phyloP scores from a whole-genome alignment of 1,139 yeast genomes.

The Pichia norvegensis region DNA sequence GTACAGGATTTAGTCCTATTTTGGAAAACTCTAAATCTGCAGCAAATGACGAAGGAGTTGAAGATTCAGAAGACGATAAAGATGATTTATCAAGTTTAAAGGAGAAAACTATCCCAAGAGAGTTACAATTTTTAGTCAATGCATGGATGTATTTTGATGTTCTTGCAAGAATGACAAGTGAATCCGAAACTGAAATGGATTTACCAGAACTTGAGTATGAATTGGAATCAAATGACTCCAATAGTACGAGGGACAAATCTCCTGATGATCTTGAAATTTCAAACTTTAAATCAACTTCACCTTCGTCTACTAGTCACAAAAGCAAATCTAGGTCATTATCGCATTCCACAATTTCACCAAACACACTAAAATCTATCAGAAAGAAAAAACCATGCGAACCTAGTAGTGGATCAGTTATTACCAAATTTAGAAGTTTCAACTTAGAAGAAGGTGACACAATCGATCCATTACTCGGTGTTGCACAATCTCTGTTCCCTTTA shows the following conservation, averaged over 20 bases:
- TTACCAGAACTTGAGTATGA: slow-evolving; percentile 3
- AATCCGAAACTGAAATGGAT: slow-evolving; percentile 27
- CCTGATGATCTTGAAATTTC: background rate
- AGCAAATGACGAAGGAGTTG: background rate
- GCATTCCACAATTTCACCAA: background rate
- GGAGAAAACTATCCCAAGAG: slow-evolving; percentile 31
- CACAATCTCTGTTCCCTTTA: slow-evolving; percentile 53
- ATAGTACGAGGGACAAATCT: background rate
- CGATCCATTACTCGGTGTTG: slow-evolving; percentile 62
- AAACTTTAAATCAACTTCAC: slow-evolving; percentile 1
- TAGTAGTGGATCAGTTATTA: slow-evolving; percentile 21
- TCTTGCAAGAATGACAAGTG: slow-evolving; percentile 55
- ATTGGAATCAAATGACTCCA: background rate
- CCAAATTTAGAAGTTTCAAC: slow-evolving; percentile 26
- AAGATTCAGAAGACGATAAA: background rate
- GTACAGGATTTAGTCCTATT: background rate
- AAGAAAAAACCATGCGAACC: slow-evolving; percentile 11
- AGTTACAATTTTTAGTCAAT: slow-evolving; percentile 49
- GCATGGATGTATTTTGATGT: slow-evolving; percentile 63
- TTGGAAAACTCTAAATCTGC: background rate
- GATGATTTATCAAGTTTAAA: background rate
- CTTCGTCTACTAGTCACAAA: background rate
- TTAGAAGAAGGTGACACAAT: slow-evolving; percentile 31
- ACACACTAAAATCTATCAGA: background rate
- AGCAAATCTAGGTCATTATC: background rate